Evolutionary conservation across 108 stramenopile genomes (phyloP).

Genomic region (Pseudonitzschia pungens): DNA sequence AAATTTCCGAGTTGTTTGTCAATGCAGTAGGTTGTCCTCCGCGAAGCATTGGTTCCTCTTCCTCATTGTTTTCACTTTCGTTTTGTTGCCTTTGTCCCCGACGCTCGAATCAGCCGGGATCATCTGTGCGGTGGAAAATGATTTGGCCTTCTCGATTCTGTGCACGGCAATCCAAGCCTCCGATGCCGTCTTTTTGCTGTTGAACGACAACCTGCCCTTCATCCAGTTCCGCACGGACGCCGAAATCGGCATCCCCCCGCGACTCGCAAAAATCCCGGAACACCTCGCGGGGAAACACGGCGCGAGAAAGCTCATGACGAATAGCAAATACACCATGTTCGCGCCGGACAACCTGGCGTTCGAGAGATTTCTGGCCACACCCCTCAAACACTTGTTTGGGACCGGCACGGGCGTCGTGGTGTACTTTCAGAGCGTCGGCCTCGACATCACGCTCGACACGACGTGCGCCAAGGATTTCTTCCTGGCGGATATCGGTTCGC

Average conservation of each 20-base stretch:
- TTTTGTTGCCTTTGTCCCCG: background rate
- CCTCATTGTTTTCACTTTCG: background rate
- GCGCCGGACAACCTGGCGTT: background rate
- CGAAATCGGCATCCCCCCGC: background rate
- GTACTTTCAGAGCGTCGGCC: background rate
- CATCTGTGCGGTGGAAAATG: background rate
- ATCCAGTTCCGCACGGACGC: background rate
- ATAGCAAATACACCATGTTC: background rate
- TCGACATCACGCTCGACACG: background rate
- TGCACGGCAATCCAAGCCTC: background rate
- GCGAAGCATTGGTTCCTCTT: too few species aligned
- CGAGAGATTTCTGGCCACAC: background rate
- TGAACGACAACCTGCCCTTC: background rate
- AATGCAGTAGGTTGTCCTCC: too few species aligned
- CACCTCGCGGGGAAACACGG: background rate
- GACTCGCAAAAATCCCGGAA: too few species aligned
- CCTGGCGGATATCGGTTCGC: background rate
- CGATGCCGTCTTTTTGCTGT: background rate
- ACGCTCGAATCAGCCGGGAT: background rate
- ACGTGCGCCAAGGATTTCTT: background rate
- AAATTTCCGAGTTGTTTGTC: too few species aligned
- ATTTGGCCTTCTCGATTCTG: background rate
- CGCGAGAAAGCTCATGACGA: too few species aligned
- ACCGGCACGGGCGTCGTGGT: background rate
- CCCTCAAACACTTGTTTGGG: background rate